These are phyloP conservation scores for Mallotus japonicus DNA, from an alignment of 441 rosid genomes.

Conservation along the genomic window DNA sequence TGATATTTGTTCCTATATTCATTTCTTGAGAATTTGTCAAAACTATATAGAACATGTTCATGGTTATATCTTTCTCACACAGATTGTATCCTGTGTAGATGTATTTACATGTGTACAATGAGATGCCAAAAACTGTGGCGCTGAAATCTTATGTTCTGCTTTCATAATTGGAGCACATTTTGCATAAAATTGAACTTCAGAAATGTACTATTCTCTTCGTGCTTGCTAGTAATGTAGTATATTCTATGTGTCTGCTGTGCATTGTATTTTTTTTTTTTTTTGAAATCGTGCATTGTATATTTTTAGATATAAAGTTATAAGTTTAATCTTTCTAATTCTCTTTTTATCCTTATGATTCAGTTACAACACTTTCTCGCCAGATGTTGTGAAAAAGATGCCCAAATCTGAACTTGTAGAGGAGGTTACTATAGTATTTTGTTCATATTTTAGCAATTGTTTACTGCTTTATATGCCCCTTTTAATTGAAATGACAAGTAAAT, in stretches of 20 bases:
- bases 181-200: not conserved
- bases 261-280: not conserved
- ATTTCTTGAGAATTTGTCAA: not conserved
- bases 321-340: conserved; percentile 1
- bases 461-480: not conserved
- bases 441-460: conserved; percentile 7
- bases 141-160: too few species aligned
- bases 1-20: not conserved
- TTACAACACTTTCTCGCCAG: conserved; percentile 87
- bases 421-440: conserved; percentile 29
- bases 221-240: not conserved
- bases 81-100: too few species aligned
- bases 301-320: not conserved
- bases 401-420: conserved; percentile 87
- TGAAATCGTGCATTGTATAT: not conserved
- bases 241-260: not conserved
- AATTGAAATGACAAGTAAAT: not conserved
- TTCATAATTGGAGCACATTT: not conserved
- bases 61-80: too few species aligned
- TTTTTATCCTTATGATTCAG: conserved; percentile 37
- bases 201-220: not conserved
- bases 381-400: conserved; percentile 84
- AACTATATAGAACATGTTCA: too few species aligned
- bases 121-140: too few species aligned
- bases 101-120: too few species aligned